These are phyloP conservation scores for Silene uniflora DNA, from an alignment of 148 eudicot species.

Conservation along the genomic window DNA sequence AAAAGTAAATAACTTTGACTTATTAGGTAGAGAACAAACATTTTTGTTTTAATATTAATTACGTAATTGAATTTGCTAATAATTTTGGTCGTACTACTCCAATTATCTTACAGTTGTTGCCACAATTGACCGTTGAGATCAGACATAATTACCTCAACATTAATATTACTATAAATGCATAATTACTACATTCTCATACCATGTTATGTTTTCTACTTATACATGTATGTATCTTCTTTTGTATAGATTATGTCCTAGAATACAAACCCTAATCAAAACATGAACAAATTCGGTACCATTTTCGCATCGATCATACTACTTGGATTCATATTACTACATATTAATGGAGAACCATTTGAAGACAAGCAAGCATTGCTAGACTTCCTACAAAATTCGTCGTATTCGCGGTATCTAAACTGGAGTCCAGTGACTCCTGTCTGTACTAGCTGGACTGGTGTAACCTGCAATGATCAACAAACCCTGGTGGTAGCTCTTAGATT, in stretches of 20 bases:
- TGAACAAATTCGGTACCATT: constrained; percentile 35
- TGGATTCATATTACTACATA: constrained; percentile 22
- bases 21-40: neutral
- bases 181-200: neutral
- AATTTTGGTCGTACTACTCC: constrained; percentile 6
- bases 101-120: constrained; percentile 1
- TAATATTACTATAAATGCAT: constrained; percentile 20
- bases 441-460: constrained; percentile 52
- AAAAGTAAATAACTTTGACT: constrained; percentile 8
- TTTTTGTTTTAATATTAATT: constrained; percentile 1
- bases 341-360: constrained; percentile 40
- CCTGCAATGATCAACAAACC: constrained; percentile 45
- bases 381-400: constrained; percentile 28
- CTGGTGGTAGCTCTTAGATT: constrained; percentile 42
- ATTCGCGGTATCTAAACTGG: constrained; percentile 50
- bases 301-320: constrained; percentile 37
- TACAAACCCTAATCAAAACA: constrained; percentile 9
- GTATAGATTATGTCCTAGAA: constrained; percentile 11
- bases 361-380: constrained; percentile 61
- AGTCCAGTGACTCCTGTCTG: constrained; percentile 41
- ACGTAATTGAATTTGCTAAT: constrained; percentile 28
- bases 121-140: constrained; percentile 29
- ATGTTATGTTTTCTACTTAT: constrained; percentile 6
- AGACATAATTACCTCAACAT: constrained; percentile 17
- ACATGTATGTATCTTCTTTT: neutral